A percentile compares a stretch with the other conserved stretches of the same genome.
phyloP scores from a whole-genome alignment of 1,284 basidiomycete genomes.

The Sphaerobolus stellatus region DNA sequence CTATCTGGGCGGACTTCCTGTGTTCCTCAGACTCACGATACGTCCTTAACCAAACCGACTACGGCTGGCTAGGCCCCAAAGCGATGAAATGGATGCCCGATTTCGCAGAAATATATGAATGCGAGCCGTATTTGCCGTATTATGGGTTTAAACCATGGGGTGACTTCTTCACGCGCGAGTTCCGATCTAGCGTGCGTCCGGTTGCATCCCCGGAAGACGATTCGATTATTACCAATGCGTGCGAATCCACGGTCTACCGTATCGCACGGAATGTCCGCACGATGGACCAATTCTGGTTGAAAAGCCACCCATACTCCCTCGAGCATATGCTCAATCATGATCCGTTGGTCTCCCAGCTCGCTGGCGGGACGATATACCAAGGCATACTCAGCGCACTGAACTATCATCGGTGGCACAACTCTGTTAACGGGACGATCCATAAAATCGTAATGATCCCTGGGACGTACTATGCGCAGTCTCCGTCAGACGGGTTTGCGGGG shows the following conservation, averaged over 20 bases:
- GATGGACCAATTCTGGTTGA: slow-evolving; percentile 47
- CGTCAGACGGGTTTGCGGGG: slow-evolving; percentile 13
- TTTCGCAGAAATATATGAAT: slow-evolving; percentile 39
- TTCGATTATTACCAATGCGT: slow-evolving; percentile 41
- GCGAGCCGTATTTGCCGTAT: slow-evolving; percentile 37
- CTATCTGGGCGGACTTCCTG: slow-evolving; percentile 49
- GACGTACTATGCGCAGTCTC: slow-evolving; percentile 46
- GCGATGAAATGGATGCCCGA: slow-evolving; percentile 32
- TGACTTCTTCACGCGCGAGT: slow-evolving; percentile 51
- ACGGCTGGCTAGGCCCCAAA: slow-evolving; percentile 47
- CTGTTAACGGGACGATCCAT: slow-evolving; percentile 47
- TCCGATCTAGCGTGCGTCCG: slow-evolving; percentile 41
- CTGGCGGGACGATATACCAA: slow-evolving; percentile 54
- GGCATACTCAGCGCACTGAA: slow-evolving; percentile 47
- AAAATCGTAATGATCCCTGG: slow-evolving; percentile 46
- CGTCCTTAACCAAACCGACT: slow-evolving; percentile 35
- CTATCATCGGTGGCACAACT: slow-evolving; percentile 58
- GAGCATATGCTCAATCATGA: slow-evolving; percentile 40
- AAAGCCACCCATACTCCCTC: slow-evolving; percentile 45
- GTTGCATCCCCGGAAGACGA: slow-evolving; percentile 36
- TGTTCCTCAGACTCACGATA: slow-evolving; percentile 39
- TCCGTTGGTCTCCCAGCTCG: slow-evolving; percentile 34
- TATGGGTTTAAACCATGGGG: slow-evolving; percentile 54
- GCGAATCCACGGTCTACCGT: slow-evolving; percentile 44
- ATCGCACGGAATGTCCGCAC: slow-evolving; percentile 37